Evolutionary conservation across 2,329 filamentous ascomycete species (phyloP).

Genomic region (Phaeosphaeria sp.): DNA sequence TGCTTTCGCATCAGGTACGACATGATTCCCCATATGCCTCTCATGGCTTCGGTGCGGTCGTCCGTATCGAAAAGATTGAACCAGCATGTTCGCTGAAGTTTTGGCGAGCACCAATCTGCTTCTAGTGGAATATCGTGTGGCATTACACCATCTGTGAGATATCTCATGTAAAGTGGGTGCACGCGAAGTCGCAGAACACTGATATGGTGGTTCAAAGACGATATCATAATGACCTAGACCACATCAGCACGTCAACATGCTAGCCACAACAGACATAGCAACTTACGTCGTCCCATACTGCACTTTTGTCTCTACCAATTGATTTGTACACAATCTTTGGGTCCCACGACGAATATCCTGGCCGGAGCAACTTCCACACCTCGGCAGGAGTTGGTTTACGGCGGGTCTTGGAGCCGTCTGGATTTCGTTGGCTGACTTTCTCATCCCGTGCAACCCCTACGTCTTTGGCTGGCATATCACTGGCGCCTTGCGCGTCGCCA

Average conservation of each 20-base stretch:
- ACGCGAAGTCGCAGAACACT: constrained; percentile 65
- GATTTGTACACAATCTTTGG: constrained; percentile 61
- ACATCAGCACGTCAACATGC: constrained; percentile 13
- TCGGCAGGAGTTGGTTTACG: constrained; percentile 56
- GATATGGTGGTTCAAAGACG: constrained; percentile 68
- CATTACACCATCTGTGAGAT: constrained; percentile 55
- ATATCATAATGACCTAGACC: constrained; percentile 65
- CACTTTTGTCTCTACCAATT: constrained; percentile 59
- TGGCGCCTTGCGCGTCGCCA: constrained; percentile 39
- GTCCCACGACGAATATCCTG: constrained; percentile 62
- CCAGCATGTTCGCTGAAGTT: constrained; percentile 63
- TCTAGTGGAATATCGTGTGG: constrained; percentile 32
- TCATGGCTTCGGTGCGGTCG: constrained; percentile 63
- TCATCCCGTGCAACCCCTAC: constrained; percentile 35
- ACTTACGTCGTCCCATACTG: constrained; percentile 62
- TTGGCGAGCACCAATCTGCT: constrained; percentile 57
- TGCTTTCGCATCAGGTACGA: constrained; percentile 55
- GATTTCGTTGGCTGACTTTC: constrained; percentile 41
- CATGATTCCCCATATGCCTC: constrained; percentile 65
- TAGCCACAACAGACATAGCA: not conserved
- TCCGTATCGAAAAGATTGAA: constrained; percentile 63
- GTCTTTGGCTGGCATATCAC: constrained; percentile 33
- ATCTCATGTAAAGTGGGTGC: constrained; percentile 63
- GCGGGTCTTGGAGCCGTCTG: constrained; percentile 38
- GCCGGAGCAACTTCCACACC: constrained; percentile 61